Evolutionary conservation across 345 rosid species (phyloP), one percentile per base, ranked within the genome.

Genomic region (Ailanthus altissimus): DNA sequence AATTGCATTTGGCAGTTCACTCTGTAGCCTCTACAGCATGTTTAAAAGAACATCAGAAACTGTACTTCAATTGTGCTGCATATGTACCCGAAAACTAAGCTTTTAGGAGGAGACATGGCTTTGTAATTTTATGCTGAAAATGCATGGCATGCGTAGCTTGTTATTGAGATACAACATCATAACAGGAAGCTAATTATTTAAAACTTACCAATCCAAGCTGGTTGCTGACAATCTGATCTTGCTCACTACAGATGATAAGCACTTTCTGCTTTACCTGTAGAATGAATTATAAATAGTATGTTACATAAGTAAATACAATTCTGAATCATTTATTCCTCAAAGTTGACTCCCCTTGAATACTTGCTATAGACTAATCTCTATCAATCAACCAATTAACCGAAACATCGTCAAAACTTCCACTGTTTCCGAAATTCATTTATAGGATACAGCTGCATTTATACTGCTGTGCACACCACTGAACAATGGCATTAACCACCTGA

Each of bases 211-310:
- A 85, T 36, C 84, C 80, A 64, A 92, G 87, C 72, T 80, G 82
- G 80, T 82, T 84, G 89, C 88, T 85, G 61, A 94, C 88, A 45
- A 94, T 90, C 85, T 78, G 86, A 86, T 94, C 98, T 0, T 84
- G 77, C 84, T 94, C 96, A 23, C 98, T 85, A 26, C 83, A 87
- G 77, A 94, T 87, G 36, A 94, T 85, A 0, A 92, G 92, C 20
- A 90, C 85, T 84, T 85, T 86, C 57, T 90, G 92, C 74, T 85
- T 83, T 43, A 90, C 93, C 98, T 94, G 84, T 77, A 51, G 72
- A 81, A 56, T 46, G 46, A 57, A 67, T 20, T 54, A 18, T 23
- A 47, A 58, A 42, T 50, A 60, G n/a, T 70, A 75, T 40, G 23
- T 46, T 8, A 65, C n/a, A 4, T 1, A 50, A n/a, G 4, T 14